A percentile compares a stretch with the other conserved stretches of the same genome.
phyloP scores from a whole-genome alignment of 257 asterid genomes.

The Jacaranda mimosifolia region DNA sequence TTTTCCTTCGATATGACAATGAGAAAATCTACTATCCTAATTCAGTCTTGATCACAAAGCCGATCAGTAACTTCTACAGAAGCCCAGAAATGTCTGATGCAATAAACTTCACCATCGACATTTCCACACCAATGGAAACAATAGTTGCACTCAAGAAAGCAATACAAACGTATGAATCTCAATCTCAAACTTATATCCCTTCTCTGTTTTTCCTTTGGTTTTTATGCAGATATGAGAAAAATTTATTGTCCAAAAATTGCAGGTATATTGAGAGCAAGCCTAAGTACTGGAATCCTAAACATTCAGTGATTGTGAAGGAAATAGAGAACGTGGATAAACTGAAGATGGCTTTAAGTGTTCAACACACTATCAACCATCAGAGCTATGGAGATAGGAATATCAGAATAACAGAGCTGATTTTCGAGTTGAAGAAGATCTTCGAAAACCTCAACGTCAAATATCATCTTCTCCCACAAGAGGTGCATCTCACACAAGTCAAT shows the following conservation, averaged over 20 bases:
- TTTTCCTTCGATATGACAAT: constrained; percentile 65
- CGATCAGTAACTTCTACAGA: constrained; percentile 72
- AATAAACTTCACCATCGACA: constrained; percentile 57
- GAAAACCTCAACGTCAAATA: constrained; percentile 57
- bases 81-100: constrained; percentile 72
- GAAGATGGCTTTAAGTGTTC: constrained; percentile 60
- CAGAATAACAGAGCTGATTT: constrained; percentile 55
- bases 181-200: background rate
- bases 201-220: background rate
- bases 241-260: too few species aligned
- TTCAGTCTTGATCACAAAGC: constrained; percentile 57
- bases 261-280: constrained; percentile 79
- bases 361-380: constrained; percentile 71
- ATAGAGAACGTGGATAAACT: constrained; percentile 57
- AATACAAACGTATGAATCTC: constrained; percentile 51
- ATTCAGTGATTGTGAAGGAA: constrained; percentile 60
- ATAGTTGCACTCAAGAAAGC: constrained; percentile 62
- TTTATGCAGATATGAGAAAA: background rate
- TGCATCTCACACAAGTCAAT: constrained; percentile 54
- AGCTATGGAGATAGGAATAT: constrained; percentile 57
- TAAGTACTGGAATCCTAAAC: constrained; percentile 69
- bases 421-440: constrained; percentile 67
- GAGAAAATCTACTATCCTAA: constrained; percentile 75
- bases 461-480: constrained; percentile 66
- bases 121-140: constrained; percentile 59